Conservation (phyloP, 371 early-diverging fungal genomes). For the Lichtheimia hyalospora region DNA sequence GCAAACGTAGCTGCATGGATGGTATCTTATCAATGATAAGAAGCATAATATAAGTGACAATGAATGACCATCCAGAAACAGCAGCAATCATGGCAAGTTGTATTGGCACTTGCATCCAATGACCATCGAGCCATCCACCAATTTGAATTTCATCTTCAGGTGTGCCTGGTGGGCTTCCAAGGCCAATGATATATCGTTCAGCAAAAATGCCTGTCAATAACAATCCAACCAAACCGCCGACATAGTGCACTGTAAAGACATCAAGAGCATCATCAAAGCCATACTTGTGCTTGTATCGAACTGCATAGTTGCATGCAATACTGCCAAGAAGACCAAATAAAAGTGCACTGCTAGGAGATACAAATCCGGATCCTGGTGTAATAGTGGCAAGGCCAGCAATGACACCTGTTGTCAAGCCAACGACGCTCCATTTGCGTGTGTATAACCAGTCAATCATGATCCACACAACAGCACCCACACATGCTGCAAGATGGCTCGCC, state of each 20-base stretch:
- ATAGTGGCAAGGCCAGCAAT: conserved; percentile 79
- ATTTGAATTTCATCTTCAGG: conserved; percentile 40
- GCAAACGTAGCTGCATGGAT: conserved; percentile 52
- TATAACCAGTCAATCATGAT: conserved; percentile 67
- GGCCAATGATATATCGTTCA: conserved; percentile 51
- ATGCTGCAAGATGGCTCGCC: conserved; percentile 72
- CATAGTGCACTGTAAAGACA: conserved; percentile 71
- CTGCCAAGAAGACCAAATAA: conserved; percentile 68
- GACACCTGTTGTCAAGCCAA: conserved; percentile 84
- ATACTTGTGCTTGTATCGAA: conserved; percentile 61
- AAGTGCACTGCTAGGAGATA: conserved; percentile 68
- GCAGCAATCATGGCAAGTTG: conserved; percentile 60
- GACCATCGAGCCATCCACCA: conserved; percentile 70
- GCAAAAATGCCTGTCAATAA: conserved; percentile 79
- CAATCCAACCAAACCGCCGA: conserved; percentile 73
- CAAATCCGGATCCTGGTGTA: conserved; percentile 80
- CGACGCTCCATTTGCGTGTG: conserved; percentile 65
- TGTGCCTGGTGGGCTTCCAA: conserved; percentile 64
- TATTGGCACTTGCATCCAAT: conserved; percentile 63
- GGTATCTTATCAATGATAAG: conserved; percentile 51
- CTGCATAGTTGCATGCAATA: conserved; percentile 62
- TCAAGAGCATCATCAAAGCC: conserved; percentile 80
- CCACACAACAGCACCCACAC: conserved; percentile 75
- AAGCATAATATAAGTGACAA: conserved; percentile 59
- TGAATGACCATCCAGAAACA: conserved; percentile 64